A percentile compares a stretch with the other conserved stretches of the same genome.
Conservation (phyloP, 306 rosid genomes). For the Gastrolobium villosum region DNA sequence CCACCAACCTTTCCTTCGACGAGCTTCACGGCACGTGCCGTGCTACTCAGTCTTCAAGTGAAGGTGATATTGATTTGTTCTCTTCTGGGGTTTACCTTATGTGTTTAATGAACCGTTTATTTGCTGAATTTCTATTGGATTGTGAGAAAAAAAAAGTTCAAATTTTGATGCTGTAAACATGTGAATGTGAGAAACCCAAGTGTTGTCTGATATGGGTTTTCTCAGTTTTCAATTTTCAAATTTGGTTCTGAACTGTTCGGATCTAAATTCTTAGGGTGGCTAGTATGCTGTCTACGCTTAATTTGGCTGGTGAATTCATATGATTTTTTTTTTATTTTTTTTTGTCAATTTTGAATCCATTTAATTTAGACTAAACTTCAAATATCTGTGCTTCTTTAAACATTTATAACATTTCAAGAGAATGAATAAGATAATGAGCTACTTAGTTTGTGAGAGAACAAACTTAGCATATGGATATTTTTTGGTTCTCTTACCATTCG, state of each 20-base stretch:
- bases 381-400: conserved; percentile 16
- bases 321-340: neutral
- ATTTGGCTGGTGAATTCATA: neutral
- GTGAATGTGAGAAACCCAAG: neutral
- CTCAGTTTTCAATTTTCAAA: neutral
- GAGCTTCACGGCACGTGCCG: conserved; percentile 44
- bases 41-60: neutral
- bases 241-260: neutral
- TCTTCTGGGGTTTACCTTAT: neutral
- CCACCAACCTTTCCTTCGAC: conserved; percentile 23
- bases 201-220: neutral
- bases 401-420: neutral
- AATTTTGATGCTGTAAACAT: conserved; percentile 13
- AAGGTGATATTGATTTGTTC: neutral
- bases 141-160: neutral
- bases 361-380: neutral
- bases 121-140: conserved; percentile 24
- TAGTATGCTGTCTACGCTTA: neutral
- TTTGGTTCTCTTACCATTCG: conserved; percentile 47
- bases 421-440: neutral
- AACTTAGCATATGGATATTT: conserved; percentile 43
- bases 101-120: neutral
- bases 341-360: neutral
- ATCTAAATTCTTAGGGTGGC: neutral
- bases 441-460: conserved; percentile 41